Percentiles rank a stretch among this genome's conserved stretches.
Evolutionary conservation across 768 basidiomycete species (phyloP).

Genomic region (Pleurotus sapidus): DNA sequence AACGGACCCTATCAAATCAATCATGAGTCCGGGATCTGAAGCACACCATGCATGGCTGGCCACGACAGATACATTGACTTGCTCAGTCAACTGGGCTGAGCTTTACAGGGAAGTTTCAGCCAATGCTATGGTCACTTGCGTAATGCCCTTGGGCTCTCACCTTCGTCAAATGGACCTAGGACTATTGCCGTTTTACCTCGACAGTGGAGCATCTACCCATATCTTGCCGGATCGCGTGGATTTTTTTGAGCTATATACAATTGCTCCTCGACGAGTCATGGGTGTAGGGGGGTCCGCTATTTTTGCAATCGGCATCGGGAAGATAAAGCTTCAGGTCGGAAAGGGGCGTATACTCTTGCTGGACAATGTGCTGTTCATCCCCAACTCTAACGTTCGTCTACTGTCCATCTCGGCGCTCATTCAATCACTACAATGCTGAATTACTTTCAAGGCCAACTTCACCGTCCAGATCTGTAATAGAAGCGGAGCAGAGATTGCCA

Average conservation of each 20-base stretch:
- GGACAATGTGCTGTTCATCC: constrained; percentile 13
- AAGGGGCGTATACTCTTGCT: constrained; percentile 8
- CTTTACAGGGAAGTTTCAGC: neutral
- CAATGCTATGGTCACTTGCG: neutral
- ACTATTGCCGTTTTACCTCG: constrained; percentile 4
- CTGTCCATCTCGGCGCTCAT: constrained; percentile 14
- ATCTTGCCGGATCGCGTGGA: constrained; percentile 12
- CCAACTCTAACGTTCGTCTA: constrained; percentile 14
- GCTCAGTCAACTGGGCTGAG: neutral
- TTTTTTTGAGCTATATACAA: constrained; percentile 11
- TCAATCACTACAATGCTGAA: neutral
- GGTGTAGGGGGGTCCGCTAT: constrained; percentile 16
- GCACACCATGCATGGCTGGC: neutral
- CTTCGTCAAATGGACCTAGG: neutral
- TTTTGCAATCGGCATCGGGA: constrained; percentile 13
- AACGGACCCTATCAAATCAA: neutral
- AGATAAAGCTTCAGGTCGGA: constrained; percentile 12
- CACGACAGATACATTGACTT: neutral
- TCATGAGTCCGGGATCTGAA: neutral
- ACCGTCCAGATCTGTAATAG: neutral
- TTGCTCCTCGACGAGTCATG: constrained; percentile 7
- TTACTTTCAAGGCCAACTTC: constrained; percentile 7
- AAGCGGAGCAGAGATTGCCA: neutral
- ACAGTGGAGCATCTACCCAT: constrained; percentile 10
- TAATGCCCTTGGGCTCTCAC: neutral